phyloP scores from a whole-genome alignment of 305 asterid genomes.

The Fraxinus albicans region DNA sequence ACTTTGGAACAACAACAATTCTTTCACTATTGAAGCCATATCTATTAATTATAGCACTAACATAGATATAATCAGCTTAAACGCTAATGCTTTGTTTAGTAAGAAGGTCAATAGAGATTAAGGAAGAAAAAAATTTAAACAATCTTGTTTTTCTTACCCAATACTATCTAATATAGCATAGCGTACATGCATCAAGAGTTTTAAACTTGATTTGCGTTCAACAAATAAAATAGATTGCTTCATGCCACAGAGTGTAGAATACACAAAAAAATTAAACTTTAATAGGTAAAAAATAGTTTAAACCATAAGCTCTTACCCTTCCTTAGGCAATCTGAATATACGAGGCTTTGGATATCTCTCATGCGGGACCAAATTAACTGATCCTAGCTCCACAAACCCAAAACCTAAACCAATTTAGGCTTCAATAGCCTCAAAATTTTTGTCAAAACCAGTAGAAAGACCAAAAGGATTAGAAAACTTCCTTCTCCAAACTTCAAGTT shows the following conservation, averaged over 20 bases:
- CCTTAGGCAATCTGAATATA: slow-evolving; percentile 72
- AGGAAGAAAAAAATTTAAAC: background rate
- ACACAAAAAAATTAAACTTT: background rate
- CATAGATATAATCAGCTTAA: slow-evolving; percentile 10
- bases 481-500: slow-evolving; percentile 87
- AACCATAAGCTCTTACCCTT: slow-evolving; percentile 55
- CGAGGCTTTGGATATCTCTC: slow-evolving; percentile 98
- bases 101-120: background rate
- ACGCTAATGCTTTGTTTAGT: background rate
- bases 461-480: slow-evolving; percentile 96
- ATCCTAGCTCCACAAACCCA: slow-evolving; percentile 97
- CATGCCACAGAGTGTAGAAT: background rate
- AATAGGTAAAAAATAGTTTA: background rate
- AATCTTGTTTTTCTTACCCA: background rate
- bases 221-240: background rate
- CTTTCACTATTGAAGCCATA: slow-evolving; percentile 99
- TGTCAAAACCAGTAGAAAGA: slow-evolving; percentile 91
- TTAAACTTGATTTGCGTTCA: background rate
- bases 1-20: slow-evolving; percentile 90
- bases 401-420: slow-evolving; percentile 91
- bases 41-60: slow-evolving; percentile 90
- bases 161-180: background rate
- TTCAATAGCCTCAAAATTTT: slow-evolving; percentile 94
- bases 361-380: slow-evolving; percentile 93
- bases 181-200: background rate